These are phyloP conservation scores for Coniella lustricola DNA, from an alignment of 2,329 filamentous ascomycete genomes.

Conservation along the genomic window DNA sequence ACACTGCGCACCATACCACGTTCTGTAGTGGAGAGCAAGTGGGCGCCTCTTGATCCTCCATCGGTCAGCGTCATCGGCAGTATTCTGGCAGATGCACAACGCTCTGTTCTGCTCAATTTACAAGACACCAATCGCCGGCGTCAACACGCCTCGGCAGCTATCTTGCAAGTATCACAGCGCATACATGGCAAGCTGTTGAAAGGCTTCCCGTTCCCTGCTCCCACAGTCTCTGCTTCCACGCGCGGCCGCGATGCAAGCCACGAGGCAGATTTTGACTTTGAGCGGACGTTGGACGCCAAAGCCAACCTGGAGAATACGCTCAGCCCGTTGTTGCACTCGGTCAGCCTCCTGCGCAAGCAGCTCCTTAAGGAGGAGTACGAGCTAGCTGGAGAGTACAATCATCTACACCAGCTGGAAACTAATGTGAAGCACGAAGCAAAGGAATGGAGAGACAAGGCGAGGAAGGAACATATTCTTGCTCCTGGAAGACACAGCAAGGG, in stretches of 20 bases:
- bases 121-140: constrained; percentile 40
- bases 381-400: constrained; percentile 48
- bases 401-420: constrained; percentile 42
- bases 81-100: constrained; percentile 52
- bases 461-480: constrained; percentile 44
- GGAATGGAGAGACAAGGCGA: constrained; percentile 41
- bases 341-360: constrained; percentile 53
- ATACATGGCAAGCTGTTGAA: constrained; percentile 51
- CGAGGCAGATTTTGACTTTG: constrained; percentile 57
- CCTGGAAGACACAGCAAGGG: constrained; percentile 27
- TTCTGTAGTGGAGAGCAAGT: constrained; percentile 61
- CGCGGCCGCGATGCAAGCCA: constrained; percentile 34
- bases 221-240: constrained; percentile 21
- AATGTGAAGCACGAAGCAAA: constrained; percentile 50
- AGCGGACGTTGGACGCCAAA: constrained; percentile 56
- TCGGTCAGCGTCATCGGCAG: constrained; percentile 49
- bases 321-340: constrained; percentile 55
- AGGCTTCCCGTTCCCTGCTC: constrained; percentile 61
- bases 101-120: constrained; percentile 54
- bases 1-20: constrained; percentile 50
- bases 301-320: constrained; percentile 50
- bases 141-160: constrained; percentile 46
- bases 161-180: constrained; percentile 48
- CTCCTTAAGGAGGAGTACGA: constrained; percentile 48
- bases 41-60: constrained; percentile 49